phyloP scores from a whole-genome alignment of 208 protist genomes.

The Trypanosoma theileri region DNA sequence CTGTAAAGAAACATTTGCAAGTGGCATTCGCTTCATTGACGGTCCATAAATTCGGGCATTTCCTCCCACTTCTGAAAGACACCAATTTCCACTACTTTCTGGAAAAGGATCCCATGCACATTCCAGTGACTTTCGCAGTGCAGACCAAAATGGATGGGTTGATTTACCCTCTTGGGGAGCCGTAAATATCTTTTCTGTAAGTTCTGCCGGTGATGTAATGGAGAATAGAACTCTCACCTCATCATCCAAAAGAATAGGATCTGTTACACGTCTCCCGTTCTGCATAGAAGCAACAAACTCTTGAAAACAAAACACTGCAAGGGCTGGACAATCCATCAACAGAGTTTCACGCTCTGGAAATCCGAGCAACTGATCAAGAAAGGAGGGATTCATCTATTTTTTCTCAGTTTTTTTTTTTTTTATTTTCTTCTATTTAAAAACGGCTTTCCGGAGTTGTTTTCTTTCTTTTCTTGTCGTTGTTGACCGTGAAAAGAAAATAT shows the following conservation, averaged over 20 bases:
- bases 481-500: too few species aligned
- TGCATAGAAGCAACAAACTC: slow-evolving; percentile 52
- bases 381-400: slow-evolving; percentile 27
- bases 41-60: slow-evolving; percentile 33
- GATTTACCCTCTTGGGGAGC: not conserved
- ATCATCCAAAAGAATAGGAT: slow-evolving; percentile 49
- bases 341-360: slow-evolving; percentile 55
- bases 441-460: not conserved
- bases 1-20: slow-evolving; percentile 51
- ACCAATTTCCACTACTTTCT: slow-evolving; percentile 11
- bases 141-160: slow-evolving; percentile 43
- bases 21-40: slow-evolving; percentile 33
- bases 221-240: slow-evolving; percentile 50
- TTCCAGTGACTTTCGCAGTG: slow-evolving; percentile 40
- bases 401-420: not conserved
- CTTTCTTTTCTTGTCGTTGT: not conserved
- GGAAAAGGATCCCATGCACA: slow-evolving; percentile 36
- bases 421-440: not conserved
- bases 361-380: slow-evolving; percentile 52
- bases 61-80: slow-evolving; percentile 40
- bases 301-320: slow-evolving; percentile 59
- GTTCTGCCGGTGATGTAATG: slow-evolving; percentile 5
- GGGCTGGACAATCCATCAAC: slow-evolving; percentile 65
- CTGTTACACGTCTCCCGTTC: slow-evolving; percentile 28
- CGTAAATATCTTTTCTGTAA: slow-evolving; percentile 32